phyloP scores from a whole-genome alignment of 1,284 basidiomycete species.

The Neonothopanus nambi region DNA sequence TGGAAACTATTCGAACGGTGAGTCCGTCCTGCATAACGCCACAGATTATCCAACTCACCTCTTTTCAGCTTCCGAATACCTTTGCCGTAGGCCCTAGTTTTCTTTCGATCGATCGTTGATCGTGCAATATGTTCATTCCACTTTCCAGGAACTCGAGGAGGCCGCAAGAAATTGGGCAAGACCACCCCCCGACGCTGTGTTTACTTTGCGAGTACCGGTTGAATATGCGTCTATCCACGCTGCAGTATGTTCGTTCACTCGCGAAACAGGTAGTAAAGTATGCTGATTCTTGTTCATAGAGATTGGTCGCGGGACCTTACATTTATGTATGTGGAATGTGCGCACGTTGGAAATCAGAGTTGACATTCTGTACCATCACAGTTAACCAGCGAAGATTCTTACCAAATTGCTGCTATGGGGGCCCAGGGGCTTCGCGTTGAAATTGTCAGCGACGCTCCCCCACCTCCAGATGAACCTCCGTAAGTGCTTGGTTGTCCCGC shows the following conservation, averaged over 20 bases:
- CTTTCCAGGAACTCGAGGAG: slow-evolving; percentile 66
- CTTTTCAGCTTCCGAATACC: slow-evolving; percentile 57
- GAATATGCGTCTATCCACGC: slow-evolving; percentile 80
- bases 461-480: slow-evolving; percentile 78
- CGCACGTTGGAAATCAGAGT: neutral
- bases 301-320: slow-evolving; percentile 72
- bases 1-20: slow-evolving; percentile 80
- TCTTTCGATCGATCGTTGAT: neutral
- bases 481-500: slow-evolving; percentile 39
- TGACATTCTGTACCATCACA: slow-evolving; percentile 29
- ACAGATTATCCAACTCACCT: slow-evolving; percentile 14
- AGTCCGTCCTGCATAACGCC: slow-evolving; percentile 10
- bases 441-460: slow-evolving; percentile 77
- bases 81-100: slow-evolving; percentile 47
- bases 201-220: slow-evolving; percentile 75
- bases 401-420: slow-evolving; percentile 77
- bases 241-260: slow-evolving; percentile 50
- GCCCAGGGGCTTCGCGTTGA: slow-evolving; percentile 79
- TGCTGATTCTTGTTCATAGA: slow-evolving; percentile 39
- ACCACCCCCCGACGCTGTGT: slow-evolving; percentile 72
- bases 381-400: slow-evolving; percentile 81
- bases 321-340: slow-evolving; percentile 60
- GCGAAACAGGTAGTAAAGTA: slow-evolving; percentile 9
- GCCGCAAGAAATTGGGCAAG: slow-evolving; percentile 82
- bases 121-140: neutral